These are phyloP conservation scores for Microglena sp. DNA, from an alignment of 139 green algal genomes.

Conservation along the genomic window DNA sequence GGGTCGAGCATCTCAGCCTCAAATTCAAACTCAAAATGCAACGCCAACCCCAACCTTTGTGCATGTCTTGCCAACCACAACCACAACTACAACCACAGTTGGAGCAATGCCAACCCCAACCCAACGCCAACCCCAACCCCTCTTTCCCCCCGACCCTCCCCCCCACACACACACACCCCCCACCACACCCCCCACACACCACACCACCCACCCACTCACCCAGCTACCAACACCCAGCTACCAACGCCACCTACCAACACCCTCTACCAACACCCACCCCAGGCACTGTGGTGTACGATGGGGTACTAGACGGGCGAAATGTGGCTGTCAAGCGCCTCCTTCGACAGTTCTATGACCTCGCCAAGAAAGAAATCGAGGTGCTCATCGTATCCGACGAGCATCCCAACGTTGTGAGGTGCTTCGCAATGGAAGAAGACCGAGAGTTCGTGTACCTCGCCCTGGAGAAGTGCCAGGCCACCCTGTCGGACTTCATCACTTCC, in stretches of 20 bases:
- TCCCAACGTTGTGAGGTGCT: slow-evolving; percentile 87
- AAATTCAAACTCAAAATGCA: no score
- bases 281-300: slow-evolving; percentile 85
- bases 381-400: slow-evolving; percentile 92
- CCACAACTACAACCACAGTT: no score
- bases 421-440: slow-evolving; percentile 93
- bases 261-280: slow-evolving; percentile 1
- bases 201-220: neutral
- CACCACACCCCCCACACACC: neutral
- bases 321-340: slow-evolving; percentile 89
- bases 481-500: slow-evolving; percentile 11
- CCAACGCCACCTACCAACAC: no score
- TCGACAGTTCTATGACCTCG: slow-evolving; percentile 76
- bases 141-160: neutral
- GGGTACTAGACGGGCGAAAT: slow-evolving; percentile 60
- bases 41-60: no score
- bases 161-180: neutral
- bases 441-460: slow-evolving; percentile 97
- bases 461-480: slow-evolving; percentile 64
- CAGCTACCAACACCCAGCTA: neutral
- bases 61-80: no score
- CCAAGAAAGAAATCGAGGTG: slow-evolving; percentile 81
- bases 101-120: no score
- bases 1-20: no score
- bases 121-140: no score